Percentiles rank a stretch among this genome's conserved stretches.
Evolutionary conservation across 2,329 filamentous ascomycete genomes (phyloP).

Genomic region (Tolypocladium cylindrosporum): DNA sequence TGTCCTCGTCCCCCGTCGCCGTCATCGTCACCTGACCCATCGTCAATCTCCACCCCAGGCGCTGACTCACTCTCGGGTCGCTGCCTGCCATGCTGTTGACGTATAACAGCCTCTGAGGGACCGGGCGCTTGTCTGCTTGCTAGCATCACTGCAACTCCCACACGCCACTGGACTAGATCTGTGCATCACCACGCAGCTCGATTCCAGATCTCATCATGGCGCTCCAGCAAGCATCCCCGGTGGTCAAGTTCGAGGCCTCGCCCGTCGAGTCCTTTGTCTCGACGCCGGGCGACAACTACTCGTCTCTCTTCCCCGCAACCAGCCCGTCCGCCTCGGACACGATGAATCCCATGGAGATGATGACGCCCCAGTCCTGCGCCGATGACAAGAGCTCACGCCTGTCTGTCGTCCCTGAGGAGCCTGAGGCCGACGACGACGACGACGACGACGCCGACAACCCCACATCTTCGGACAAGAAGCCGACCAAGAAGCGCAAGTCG

Average conservation of each 20-base stretch:
- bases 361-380: conserved; percentile 33
- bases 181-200: conserved; percentile 7
- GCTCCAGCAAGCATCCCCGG: conserved; percentile 28
- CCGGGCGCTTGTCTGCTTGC: conserved; percentile 2
- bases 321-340: conserved; percentile 19
- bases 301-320: conserved; percentile 34
- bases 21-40: conserved; percentile 11
- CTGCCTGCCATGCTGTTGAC: conserved; percentile 13
- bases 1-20: conserved; percentile 15
- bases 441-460: conserved; percentile 2
- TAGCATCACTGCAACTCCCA: conserved; percentile 1
- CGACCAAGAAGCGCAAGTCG: conserved; percentile 88
- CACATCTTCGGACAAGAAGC: conserved; percentile 51
- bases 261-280: conserved; percentile 46
- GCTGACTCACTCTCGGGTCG: conserved; percentile 12
- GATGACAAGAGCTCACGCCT: conserved; percentile 17
- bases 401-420: conserved; percentile 14
- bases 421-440: conserved; percentile 8
- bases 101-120: conserved; percentile 8
- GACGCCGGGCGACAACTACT: conserved; percentile 35
- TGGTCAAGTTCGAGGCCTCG: conserved; percentile 43
- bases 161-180: neutral
- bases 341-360: conserved; percentile 37
- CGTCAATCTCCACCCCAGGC: conserved; percentile 1
- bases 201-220: conserved; percentile 21